Base-by-base conservation (phyloP, 1,139 yeast genomes). In the Magnusiomyces ingens region DNA sequence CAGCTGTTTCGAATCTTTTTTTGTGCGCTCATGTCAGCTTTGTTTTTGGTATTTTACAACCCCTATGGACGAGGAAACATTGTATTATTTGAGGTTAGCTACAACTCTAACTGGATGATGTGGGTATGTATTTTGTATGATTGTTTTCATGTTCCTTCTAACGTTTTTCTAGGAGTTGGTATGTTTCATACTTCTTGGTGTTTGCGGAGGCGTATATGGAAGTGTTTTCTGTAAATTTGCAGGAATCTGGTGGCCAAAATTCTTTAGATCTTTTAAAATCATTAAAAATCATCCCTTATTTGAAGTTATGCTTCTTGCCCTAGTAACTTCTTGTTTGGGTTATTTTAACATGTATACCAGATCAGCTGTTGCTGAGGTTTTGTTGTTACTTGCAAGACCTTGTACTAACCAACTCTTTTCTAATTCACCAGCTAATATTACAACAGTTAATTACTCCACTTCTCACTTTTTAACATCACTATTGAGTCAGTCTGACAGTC, bases 41-140 rank as follows among this genome's bases (percentile, higher is more conserved):
- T 82, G 48, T 80, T 80, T 59, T 65, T 81, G 50, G 79, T 79
- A 58, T 74, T 81, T 51, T 68, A 80, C 60, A 75, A 81, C 62
- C 86, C 86, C 1, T 81, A 81, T 61, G 83, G 82, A 1, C 80
- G 85, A 0, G 85, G 84, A 0, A 79, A 80, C 53, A 77, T 82
- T 6, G 85, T 81, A 15, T 64, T 80, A 49, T 81, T 81, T 62
- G 84, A 79, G 60, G 76, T 81, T 47, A 67, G 69, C n/a, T 81
- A 80, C 60, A 65, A 71, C 1, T 75, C 80, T 2, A 84, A 80
- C 62, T 81, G 86, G 86, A 71, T 68, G n/a, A 56, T 62, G 42
- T 61, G 64, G 63, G 32, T 26, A 26, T 5, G 32, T 26, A 8
- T 26, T 26, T 3, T 21, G 32, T 32, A 67, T 77, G 1, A 26